phyloP scores from a whole-genome alignment of 768 basidiomycete genomes.

The Suillus discolor region DNA sequence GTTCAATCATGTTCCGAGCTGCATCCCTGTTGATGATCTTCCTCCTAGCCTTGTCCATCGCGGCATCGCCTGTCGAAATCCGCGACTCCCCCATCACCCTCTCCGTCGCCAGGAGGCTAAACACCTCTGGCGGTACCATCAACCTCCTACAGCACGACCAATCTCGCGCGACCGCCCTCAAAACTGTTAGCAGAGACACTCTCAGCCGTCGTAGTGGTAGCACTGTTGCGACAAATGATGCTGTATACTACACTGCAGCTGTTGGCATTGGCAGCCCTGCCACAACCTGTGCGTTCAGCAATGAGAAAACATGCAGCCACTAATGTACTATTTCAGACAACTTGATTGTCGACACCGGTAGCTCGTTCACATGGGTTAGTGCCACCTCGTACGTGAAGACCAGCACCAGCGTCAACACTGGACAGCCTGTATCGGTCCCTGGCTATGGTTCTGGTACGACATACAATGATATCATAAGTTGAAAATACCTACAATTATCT shows the following conservation, averaged over 20 bases:
- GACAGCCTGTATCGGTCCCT: constrained; percentile 49
- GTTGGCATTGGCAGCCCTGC: constrained; percentile 57
- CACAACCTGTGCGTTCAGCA: constrained; percentile 45
- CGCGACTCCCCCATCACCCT: constrained; percentile 45
- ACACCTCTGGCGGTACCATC: constrained; percentile 45
- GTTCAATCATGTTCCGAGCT: constrained; percentile 2
- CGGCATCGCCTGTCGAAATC: constrained; percentile 45
- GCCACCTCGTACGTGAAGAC: constrained; percentile 51
- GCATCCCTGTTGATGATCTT: constrained; percentile 36
- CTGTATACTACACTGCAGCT: constrained; percentile 36
- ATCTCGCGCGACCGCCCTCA: background rate
- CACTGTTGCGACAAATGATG: constrained; percentile 45
- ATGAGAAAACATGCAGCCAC: background rate
- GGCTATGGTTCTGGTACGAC: constrained; percentile 60
- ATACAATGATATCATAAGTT: background rate
- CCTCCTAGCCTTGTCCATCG: constrained; percentile 47
- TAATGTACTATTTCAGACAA: constrained; percentile 38
- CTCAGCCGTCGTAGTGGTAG: constrained; percentile 24
- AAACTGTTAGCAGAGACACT: background rate
- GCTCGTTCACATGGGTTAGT: constrained; percentile 74
- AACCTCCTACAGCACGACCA: constrained; percentile 17
- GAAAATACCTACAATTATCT: background rate
- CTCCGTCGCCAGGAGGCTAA: constrained; percentile 53
- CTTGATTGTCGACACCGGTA: constrained; percentile 59
- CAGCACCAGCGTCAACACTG: constrained; percentile 49